A percentile compares a stretch with the other conserved stretches of the same genome.
Conservation (phyloP, 768 basidiomycete species). For the Baorangia bicolor region DNA sequence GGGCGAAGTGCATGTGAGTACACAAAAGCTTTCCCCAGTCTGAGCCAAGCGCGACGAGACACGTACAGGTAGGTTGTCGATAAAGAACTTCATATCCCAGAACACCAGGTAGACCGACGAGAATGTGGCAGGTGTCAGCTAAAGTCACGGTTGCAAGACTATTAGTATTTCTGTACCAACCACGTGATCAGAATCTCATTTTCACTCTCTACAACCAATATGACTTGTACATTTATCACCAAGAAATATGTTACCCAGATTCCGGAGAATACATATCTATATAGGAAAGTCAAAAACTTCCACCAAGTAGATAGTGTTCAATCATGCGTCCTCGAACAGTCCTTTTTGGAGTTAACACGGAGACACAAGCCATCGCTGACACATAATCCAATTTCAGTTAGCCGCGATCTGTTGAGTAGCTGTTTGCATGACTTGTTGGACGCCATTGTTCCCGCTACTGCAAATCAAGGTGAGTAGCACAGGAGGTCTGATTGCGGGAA, state of each 20-base stretch:
- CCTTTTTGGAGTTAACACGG: neutral
- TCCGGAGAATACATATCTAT: neutral
- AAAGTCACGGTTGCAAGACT: too few relatives aligned
- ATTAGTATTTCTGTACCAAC: neutral
- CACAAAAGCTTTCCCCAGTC: neutral
- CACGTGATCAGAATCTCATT: conserved; percentile 22
- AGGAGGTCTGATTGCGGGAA: neutral
- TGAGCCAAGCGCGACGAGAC: conserved; percentile 13
- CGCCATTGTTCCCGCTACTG: conserved; percentile 31
- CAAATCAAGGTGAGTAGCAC: conserved; percentile 6
- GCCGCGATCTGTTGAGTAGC: conserved; percentile 37
- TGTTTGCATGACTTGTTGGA: conserved; percentile 32
- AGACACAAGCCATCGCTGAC: neutral
- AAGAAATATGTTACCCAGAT: neutral
- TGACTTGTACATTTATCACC: neutral
- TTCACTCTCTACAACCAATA: neutral
- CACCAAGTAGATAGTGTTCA: neutral
- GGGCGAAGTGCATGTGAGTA: neutral
- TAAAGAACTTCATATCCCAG: conserved; percentile 70
- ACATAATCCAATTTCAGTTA: conserved; percentile 14
- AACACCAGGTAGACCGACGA: neutral
- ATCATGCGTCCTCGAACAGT: neutral
- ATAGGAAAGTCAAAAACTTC: neutral
- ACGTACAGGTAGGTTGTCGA: conserved; percentile 75
- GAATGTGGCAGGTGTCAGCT: neutral